Conservation (phyloP, 2,329 filamentous ascomycete genomes). For the Fusarium decemcellulare region DNA sequence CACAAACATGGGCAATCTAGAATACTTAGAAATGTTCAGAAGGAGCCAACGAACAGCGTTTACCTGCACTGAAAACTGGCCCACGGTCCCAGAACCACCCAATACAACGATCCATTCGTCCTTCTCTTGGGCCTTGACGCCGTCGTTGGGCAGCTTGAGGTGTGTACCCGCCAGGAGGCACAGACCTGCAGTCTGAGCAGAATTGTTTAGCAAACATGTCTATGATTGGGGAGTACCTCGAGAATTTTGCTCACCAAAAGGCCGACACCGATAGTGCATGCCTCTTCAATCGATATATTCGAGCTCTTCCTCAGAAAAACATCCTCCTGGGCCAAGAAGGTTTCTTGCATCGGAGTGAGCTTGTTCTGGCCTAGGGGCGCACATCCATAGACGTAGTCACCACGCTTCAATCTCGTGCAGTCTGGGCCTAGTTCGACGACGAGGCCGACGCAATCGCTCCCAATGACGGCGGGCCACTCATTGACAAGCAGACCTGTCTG, state of each 20-base stretch:
- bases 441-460: conserved; percentile 54
- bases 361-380: conserved; percentile 51
- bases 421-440: conserved; percentile 50
- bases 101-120: conserved; percentile 56
- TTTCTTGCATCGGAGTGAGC: conserved; percentile 55
- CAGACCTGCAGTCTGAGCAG: conserved; percentile 50
- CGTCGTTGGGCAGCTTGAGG: conserved; percentile 41
- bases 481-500: conserved; percentile 50
- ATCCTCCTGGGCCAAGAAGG: conserved; percentile 54
- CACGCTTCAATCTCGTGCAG: conserved; percentile 49
- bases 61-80: conserved; percentile 52
- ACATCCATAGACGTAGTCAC: conserved; percentile 55
- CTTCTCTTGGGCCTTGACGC: conserved; percentile 22
- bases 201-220: background rate
- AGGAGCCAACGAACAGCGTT: background rate
- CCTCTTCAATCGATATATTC: conserved; percentile 47
- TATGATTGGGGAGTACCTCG: background rate
- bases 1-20: conserved; percentile 52
- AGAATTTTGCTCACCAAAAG: conserved; percentile 46
- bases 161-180: conserved; percentile 49
- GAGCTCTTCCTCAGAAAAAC: conserved; percentile 50
- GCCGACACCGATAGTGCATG: conserved; percentile 53
- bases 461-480: conserved; percentile 54
- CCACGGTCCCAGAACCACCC: conserved; percentile 53
- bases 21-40: background rate